Percentiles rank a stretch among this genome's conserved stretches.
Evolutionary conservation across 164 flowering plant species (phyloP).

Genomic region (Stephania cephalantha): DNA sequence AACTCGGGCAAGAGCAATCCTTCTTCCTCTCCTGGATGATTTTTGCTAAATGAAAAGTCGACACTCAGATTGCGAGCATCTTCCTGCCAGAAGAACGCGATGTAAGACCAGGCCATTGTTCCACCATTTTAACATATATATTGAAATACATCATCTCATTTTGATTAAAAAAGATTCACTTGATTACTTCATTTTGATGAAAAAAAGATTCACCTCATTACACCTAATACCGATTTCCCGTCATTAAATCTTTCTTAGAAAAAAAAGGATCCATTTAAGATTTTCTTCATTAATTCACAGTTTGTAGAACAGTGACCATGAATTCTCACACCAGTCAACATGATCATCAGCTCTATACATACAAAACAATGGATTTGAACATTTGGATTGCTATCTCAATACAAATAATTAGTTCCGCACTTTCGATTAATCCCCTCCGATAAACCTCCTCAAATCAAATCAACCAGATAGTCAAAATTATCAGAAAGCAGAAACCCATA

Average conservation of each 20-base stretch:
- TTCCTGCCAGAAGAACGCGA: conserved; percentile 22
- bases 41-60: conserved; percentile 34
- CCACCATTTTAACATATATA: background rate
- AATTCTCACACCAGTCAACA: background rate
- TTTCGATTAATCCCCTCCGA: background rate
- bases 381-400: too few relatives aligned
- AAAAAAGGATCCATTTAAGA: background rate
- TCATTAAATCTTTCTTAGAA: background rate
- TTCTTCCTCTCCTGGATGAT: conserved; percentile 40
- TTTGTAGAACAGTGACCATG: background rate
- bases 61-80: conserved; percentile 17
- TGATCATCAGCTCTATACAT: background rate
- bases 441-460: background rate
- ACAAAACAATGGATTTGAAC: background rate
- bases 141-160: background rate
- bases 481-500: background rate
- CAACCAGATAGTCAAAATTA: background rate
- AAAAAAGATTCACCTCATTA: background rate
- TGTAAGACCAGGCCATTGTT: background rate
- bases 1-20: conserved; percentile 55
- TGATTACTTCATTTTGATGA: background rate
- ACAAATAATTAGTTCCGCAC: background rate
- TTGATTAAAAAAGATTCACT: background rate
- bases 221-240: background rate
- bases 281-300: background rate